Evolutionary conservation across 345 rosid species (phyloP).

Genomic region (Camelina hispida): DNA sequence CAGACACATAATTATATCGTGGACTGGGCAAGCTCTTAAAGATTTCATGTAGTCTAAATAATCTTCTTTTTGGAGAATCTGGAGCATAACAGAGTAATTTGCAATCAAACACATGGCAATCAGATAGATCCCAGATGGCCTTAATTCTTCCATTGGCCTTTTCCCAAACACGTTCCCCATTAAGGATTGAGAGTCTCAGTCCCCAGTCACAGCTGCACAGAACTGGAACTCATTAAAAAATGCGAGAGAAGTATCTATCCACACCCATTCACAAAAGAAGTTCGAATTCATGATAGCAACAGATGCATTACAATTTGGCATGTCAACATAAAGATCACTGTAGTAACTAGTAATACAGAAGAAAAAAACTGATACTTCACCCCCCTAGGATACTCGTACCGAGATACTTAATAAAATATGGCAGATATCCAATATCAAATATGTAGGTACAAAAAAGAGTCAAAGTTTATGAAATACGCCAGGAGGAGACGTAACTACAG

Average conservation of each 20-base stretch:
- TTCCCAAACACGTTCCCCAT: slow-evolving; percentile 46
- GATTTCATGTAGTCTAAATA: slow-evolving; percentile 80
- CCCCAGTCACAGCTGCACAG: slow-evolving; percentile 93
- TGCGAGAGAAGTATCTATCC: slow-evolving; percentile 18
- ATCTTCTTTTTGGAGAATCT: slow-evolving; percentile 59
- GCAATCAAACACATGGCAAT: slow-evolving; percentile 88
- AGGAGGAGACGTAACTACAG: background rate
- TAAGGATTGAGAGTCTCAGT: slow-evolving; percentile 57
- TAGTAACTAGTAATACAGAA: background rate
- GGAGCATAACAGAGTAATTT: slow-evolving; percentile 53
- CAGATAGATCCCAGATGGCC: slow-evolving; percentile 65
- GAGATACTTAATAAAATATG: background rate
- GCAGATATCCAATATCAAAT: background rate
- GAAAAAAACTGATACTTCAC: slow-evolving; percentile 2
- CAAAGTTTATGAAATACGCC: too few relatives aligned
- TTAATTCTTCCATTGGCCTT: slow-evolving; percentile 40
- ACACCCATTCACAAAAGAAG: slow-evolving; percentile 14
- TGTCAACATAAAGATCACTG: slow-evolving; percentile 13
- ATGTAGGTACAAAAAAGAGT: too few relatives aligned
- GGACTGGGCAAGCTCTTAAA: slow-evolving; percentile 77
- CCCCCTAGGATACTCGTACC: background rate
- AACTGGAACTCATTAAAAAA: slow-evolving; percentile 34
- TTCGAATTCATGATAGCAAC: slow-evolving; percentile 1
- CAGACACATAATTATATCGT: slow-evolving; percentile 40
- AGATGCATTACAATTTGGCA: slow-evolving; percentile 13